Conservation (phyloP, 129 eudicot genomes). For the Lactuca saligna region DNA sequence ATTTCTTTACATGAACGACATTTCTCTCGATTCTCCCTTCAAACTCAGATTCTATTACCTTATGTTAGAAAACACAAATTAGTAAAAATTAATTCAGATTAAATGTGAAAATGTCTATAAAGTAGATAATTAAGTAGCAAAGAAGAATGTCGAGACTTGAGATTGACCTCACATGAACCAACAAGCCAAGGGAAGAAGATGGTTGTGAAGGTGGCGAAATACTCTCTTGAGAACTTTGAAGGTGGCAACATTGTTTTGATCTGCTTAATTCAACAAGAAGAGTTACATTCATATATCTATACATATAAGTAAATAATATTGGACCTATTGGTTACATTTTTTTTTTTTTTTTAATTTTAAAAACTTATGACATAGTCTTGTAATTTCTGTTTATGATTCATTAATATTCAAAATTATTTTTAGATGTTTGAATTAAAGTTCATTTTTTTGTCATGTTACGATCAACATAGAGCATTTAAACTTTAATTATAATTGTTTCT, state of each 20-base stretch:
- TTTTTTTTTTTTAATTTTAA: too few species aligned
- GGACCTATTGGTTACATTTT: too few species aligned
- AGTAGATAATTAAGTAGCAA: too few species aligned
- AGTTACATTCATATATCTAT: background rate
- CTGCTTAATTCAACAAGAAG: slow-evolving; percentile 32
- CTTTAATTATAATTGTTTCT: too few species aligned
- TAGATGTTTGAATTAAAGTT: too few species aligned
- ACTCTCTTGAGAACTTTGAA: slow-evolving; percentile 66
- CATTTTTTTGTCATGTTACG: too few species aligned
- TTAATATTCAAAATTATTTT: too few species aligned
- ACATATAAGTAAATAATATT: too few species aligned
- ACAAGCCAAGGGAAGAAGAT: slow-evolving; percentile 85
- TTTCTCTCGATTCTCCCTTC: slow-evolving; percentile 73
- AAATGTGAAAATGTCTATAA: too few species aligned
- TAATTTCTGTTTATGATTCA: too few species aligned
- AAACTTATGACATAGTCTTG: too few species aligned
- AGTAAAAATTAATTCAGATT: background rate
- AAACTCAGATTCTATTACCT: slow-evolving; percentile 80
- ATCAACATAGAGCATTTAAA: too few species aligned
- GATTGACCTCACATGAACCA: slow-evolving; percentile 74
- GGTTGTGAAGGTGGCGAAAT: slow-evolving; percentile 69
- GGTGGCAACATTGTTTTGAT: slow-evolving; percentile 59
- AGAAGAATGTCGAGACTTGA: background rate
- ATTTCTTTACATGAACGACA: slow-evolving; percentile 70
- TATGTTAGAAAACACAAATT: slow-evolving; percentile 7